Base-by-base conservation (phyloP, 805 yeast genomes). In the Ogataea thermomethanolica region DNA sequence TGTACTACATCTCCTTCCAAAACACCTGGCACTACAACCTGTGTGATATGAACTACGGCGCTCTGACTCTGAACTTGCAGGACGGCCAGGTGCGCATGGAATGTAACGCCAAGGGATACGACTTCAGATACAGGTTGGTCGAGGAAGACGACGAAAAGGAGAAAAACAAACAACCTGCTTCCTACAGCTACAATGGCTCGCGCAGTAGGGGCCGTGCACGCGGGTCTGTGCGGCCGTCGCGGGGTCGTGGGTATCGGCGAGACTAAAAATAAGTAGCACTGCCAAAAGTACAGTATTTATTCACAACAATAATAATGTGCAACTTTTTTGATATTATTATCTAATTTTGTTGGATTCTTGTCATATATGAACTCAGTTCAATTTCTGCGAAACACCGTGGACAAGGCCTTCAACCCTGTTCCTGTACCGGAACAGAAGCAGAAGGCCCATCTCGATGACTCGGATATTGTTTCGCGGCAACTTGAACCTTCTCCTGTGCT, bases 11-110 rank as follows among this genome's bases (percentile, higher is more conserved):
- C 11, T 78, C 88, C 1, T 83, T 79, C 60, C 81, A 79, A 54
- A 79, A 80, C 52, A 69, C 81, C 42, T 84, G 95, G 95, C 87
- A 84, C 58, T 80, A 79, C 58, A 82, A 82, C 51, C 64, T 84
- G 32, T 76, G 88, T 51, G 91, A 84, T 55, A 70, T 70, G 22
- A 59, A 67, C 17, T 63, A 67, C 48, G 88, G 84, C 6, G 58
- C 63, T 35, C 64, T 79, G 38, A 60, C 66, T 34, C 62, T 76
- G 41, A 65, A 64, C 39, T 64, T 67, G 43, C 64, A 55, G 10
- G 64, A 69, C 37, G 78, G 83, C 2, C 59, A 67, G 36, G 64
- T 83, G 39, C 67, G 69, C 29, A 69, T 79, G 57, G 78, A 77
- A 39, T 67, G 78, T 30, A 56, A 58, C 22, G 69, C 86, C 5